Evolutionary conservation across 1,284 basidiomycete genomes (phyloP), one percentile per base, ranked within the genome.

Genomic region (Irpex lacteus): DNA sequence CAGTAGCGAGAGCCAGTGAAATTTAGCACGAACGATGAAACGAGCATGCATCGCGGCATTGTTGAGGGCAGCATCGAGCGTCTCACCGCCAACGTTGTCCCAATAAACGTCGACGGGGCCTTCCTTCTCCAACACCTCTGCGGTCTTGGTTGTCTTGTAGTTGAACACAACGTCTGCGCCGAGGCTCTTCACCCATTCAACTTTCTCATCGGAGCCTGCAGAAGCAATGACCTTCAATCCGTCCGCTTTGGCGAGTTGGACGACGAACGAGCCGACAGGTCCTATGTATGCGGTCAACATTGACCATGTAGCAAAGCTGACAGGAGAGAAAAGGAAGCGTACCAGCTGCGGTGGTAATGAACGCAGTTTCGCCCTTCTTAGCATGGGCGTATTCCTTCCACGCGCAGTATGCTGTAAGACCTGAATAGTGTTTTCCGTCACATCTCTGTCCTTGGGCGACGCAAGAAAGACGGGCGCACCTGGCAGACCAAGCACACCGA

Each of bases 111-210:
- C 80, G 65, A 88, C 82, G 8, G 84, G 79, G 0, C 89, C 87
- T 61, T 88, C 80, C 69, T 82, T 81, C 67, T 78, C 76, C 65
- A 92, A 81, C 2, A 87, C 81, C 32, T 84, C 78, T 49, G 75
- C 75, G 7, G 83, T 84, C 55, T 76, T 75, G 15, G 75, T 74
- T 0, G 77, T 83, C 76, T 92, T 93, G 79, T 94, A 93, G 76
- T 93, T 91, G 78, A 93, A 86, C 0, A 82, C 86, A 11, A 86
- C 82, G 70, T 94, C 90, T 5, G 85, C 86, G 0, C 90, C 90
- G 54, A 92, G 74, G 38, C 81, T 74, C 68, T 84, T 83, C 69
- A 91, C 80, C 73, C 85, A 89, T 9, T 79, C 74, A 60, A 88
- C 85, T 74, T 65, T 94, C 57, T 88, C 86, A 5, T 85, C 81